phyloP scores from a whole-genome alignment of 257 asterid species.

The Solanum paucissectum region DNA sequence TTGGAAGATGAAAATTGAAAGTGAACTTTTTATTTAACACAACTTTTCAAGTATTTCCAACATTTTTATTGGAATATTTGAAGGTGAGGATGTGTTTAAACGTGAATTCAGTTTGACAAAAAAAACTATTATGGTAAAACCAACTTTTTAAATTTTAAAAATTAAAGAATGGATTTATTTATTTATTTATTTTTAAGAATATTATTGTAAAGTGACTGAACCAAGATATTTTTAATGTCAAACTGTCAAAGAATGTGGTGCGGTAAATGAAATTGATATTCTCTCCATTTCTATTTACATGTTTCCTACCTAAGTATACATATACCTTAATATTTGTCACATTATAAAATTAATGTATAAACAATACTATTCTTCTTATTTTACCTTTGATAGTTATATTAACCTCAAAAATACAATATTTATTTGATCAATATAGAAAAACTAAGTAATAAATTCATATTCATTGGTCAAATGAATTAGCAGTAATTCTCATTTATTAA shows the following conservation, averaged over 20 bases:
- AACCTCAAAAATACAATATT: neutral
- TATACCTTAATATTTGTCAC: too few species aligned
- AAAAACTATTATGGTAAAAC: neutral
- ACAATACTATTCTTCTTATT: too few species aligned
- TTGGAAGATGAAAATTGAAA: neutral
- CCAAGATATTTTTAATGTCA: neutral
- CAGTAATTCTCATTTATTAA: too few species aligned
- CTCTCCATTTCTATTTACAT: too few species aligned
- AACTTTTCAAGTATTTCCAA: neutral
- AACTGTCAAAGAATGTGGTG: too few species aligned
- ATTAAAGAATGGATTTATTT: neutral
- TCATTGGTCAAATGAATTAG: too few species aligned
- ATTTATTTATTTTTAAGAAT: neutral
- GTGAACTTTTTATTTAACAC: neutral
- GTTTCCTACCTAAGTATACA: too few species aligned
- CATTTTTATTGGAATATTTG: neutral
- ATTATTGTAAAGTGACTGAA: neutral
- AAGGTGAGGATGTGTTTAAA: neutral
- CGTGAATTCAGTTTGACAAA: neutral
- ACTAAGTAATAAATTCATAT: too few species aligned
- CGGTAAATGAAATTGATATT: too few species aligned
- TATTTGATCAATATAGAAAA: too few species aligned
- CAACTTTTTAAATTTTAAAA: neutral
- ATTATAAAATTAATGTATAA: too few species aligned
- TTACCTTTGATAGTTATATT: neutral